phyloP scores from a whole-genome alignment of 306 rosid species.

The Cucurbita moschata region DNA sequence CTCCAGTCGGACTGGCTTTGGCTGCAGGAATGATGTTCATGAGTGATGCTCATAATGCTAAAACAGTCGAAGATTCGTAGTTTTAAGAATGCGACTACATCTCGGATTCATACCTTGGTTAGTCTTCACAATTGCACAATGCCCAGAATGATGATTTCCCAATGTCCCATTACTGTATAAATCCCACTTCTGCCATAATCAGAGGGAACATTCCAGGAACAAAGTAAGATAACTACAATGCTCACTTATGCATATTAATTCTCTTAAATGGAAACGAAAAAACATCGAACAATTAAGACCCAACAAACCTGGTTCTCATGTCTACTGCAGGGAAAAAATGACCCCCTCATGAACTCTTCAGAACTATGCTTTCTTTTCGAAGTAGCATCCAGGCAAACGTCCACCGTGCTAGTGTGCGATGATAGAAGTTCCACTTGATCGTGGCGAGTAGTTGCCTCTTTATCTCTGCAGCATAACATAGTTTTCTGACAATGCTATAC shows the following conservation, averaged over 20 bases:
- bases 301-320: constrained; percentile 63
- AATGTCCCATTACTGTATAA: constrained; percentile 54
- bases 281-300: background rate
- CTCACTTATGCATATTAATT: background rate
- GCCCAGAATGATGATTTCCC: constrained; percentile 59
- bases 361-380: constrained; percentile 50
- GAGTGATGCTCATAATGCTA: background rate
- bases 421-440: constrained; percentile 54
- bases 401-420: constrained; percentile 25
- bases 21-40: constrained; percentile 29
- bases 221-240: background rate
- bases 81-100: background rate
- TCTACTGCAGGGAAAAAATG: constrained; percentile 57
- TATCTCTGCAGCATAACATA: constrained; percentile 28
- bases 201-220: constrained; percentile 16
- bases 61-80: background rate
- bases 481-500: constrained; percentile 3
- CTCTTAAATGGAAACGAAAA: background rate
- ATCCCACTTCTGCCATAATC: constrained; percentile 57
- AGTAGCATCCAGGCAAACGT: constrained; percentile 63
- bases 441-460: constrained; percentile 20
- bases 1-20: constrained; percentile 23
- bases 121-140: constrained; percentile 49
- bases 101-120: constrained; percentile 24
- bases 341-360: constrained; percentile 33